Percentiles rank a stretch among this genome's conserved stretches.
These are phyloP conservation scores for Clarkia xantiana DNA, from an alignment of 345 rosid species.

Conservation along the genomic window DNA sequence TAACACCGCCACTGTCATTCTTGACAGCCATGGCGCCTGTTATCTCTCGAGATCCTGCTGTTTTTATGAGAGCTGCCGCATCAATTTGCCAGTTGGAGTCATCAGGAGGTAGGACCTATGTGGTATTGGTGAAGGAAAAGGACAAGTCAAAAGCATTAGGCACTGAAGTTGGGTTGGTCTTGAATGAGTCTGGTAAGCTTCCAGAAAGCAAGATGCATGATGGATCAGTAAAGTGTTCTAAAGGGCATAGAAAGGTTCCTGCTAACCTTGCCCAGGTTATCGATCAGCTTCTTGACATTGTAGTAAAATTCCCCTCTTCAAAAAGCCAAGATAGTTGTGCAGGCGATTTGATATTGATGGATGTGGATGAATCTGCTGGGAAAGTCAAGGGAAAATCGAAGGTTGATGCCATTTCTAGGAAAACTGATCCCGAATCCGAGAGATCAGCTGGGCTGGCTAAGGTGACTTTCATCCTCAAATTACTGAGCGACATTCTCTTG, in stretches of 20 bases:
- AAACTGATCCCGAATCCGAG: constrained; percentile 51
- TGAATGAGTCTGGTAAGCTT: constrained; percentile 53
- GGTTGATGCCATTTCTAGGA: constrained; percentile 45
- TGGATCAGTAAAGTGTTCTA: constrained; percentile 59
- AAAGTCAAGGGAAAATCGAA: constrained; percentile 85
- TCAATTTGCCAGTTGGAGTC: constrained; percentile 80
- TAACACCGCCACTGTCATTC: constrained; percentile 49
- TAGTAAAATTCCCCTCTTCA: constrained; percentile 48
- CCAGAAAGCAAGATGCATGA: constrained; percentile 67
- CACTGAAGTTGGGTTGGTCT: constrained; percentile 38
- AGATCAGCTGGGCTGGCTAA: constrained; percentile 80
- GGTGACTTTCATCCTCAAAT: constrained; percentile 75
- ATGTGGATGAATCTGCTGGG: constrained; percentile 64
- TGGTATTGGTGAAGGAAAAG: constrained; percentile 63
- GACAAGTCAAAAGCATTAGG: constrained; percentile 50
- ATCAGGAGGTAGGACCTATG: constrained; percentile 68
- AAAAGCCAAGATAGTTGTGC: constrained; percentile 42
- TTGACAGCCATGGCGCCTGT: constrained; percentile 86
- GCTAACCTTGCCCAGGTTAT: constrained; percentile 73
- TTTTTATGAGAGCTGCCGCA: constrained; percentile 77
- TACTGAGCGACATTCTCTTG: constrained; percentile 77
- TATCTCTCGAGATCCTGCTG: constrained; percentile 73
- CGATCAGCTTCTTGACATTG: constrained; percentile 91
- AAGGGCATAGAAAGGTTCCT: constrained; percentile 69
- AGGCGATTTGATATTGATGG: constrained; percentile 41